Conservation (phyloP, 768 basidiomycete genomes). For the Pisolithus orientalis region DNA sequence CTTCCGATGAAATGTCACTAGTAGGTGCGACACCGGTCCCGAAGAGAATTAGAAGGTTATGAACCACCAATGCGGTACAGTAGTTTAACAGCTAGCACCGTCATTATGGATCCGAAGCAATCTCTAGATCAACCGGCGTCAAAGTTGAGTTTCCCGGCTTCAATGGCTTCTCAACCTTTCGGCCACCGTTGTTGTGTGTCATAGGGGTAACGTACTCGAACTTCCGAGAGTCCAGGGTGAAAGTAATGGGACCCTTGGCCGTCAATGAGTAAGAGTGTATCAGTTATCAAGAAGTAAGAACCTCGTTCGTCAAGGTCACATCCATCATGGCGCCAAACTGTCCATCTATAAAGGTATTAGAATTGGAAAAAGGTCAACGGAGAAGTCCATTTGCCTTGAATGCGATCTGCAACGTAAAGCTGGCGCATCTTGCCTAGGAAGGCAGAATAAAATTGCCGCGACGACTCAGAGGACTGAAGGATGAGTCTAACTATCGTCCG, state of each 20-base stretch:
- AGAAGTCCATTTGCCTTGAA: constrained; percentile 53
- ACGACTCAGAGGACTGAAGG: constrained; percentile 57
- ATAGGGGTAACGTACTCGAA: constrained; percentile 52
- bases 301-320: constrained; percentile 83
- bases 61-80: too few species aligned
- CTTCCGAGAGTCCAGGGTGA: constrained; percentile 78
- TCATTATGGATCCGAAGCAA: constrained; percentile 2
- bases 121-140: too few species aligned
- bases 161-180: constrained; percentile 9
- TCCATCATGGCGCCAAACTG: constrained; percentile 96
- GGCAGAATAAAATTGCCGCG: constrained; percentile 60
- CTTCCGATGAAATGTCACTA: too few species aligned
- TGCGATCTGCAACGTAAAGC: constrained; percentile 65
- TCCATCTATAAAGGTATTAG: constrained; percentile 54
- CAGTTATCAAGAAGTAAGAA: constrained; percentile 19
- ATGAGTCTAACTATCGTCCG: background rate
- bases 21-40: too few species aligned
- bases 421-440: constrained; percentile 66
- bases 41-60: too few species aligned
- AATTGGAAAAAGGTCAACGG: background rate
- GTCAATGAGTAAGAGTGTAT: constrained; percentile 1
- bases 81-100: too few species aligned
- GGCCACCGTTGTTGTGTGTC: constrained; percentile 2
- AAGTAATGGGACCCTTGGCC: constrained; percentile 73
- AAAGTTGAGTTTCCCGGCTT: too few species aligned